phyloP scores from a whole-genome alignment of 176 grass and related monocot species.

The Coix lacrymajobi region DNA sequence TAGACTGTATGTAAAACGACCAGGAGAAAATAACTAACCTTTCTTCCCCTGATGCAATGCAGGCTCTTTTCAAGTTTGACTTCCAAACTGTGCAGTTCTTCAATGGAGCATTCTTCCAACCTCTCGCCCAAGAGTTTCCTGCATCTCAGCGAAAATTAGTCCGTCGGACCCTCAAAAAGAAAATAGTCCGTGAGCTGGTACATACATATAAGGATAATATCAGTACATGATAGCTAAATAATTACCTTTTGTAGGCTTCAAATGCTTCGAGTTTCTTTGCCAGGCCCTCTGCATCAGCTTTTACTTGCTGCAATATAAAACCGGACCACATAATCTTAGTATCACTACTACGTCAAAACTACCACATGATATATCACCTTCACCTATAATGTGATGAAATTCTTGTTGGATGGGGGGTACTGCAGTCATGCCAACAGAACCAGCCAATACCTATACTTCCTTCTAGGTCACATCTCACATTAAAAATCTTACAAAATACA shows the following conservation, averaged over 20 bases:
- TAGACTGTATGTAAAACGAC: background rate
- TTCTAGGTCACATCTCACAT: too few relatives aligned
- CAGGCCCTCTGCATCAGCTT: conserved; percentile 46
- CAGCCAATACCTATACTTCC: background rate
- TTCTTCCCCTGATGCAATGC: conserved; percentile 37
- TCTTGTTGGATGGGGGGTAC: background rate
- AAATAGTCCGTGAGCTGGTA: too few relatives aligned
- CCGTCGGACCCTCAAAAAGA: too few relatives aligned
- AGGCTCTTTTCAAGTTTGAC: conserved; percentile 54
- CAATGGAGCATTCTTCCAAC: conserved; percentile 53
- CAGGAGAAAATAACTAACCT: conserved; percentile 30
- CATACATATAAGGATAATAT: too few relatives aligned
- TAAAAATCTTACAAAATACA: background rate
- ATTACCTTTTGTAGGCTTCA: conserved; percentile 56
- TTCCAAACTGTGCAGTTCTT: conserved; percentile 59
- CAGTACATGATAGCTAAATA: background rate
- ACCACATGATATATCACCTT: background rate
- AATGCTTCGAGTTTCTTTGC: conserved; percentile 54
- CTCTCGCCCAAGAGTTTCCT: conserved; percentile 60
- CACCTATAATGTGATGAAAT: background rate
- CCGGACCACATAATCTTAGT: background rate
- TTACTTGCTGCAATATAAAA: conserved; percentile 50
- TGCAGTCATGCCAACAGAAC: background rate
- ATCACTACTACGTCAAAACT: background rate
- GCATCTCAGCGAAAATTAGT: conserved; percentile 1